A percentile compares a stretch with the other conserved stretches of the same genome.
phyloP scores from a whole-genome alignment of 1,284 basidiomycete genomes.

The Ganoderma lucidum region DNA sequence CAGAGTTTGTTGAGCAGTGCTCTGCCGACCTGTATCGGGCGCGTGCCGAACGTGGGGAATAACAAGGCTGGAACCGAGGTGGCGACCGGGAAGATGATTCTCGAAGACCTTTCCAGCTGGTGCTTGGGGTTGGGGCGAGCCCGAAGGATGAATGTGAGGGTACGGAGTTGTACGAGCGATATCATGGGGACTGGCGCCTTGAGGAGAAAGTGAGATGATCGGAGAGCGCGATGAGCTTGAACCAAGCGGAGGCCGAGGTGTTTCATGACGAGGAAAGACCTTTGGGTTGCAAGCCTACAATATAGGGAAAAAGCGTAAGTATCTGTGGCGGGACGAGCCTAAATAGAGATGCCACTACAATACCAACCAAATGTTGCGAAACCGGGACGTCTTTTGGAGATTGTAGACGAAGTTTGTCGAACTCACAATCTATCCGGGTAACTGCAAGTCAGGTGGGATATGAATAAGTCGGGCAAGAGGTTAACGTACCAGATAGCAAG shows the following conservation, averaged over 20 bases:
- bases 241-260: background rate
- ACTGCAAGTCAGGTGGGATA: background rate
- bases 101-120: conserved; percentile 1
- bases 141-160: background rate
- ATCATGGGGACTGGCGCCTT: background rate
- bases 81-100: conserved; percentile 1
- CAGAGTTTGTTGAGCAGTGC: conserved; percentile 10
- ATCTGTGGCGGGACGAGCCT: background rate
- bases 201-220: too few species aligned
- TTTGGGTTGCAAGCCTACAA: background rate
- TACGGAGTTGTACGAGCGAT: background rate
- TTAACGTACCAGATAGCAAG: conserved; percentile 22
- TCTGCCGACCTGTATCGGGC: background rate
- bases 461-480: background rate
- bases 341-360: background rate
- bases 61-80: background rate
- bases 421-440: conserved; percentile 14
- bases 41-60: background rate
- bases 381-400: background rate
- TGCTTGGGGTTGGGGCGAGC: background rate
- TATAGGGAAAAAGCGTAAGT: background rate
- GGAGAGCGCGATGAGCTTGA: background rate
- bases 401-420: conserved; percentile 14
- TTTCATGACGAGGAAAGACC: background rate
- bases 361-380: background rate